A percentile compares a stretch with the other conserved stretches of the same genome.
Conservation (phyloP, 768 basidiomycete genomes). For the Auricularia sp. region DNA sequence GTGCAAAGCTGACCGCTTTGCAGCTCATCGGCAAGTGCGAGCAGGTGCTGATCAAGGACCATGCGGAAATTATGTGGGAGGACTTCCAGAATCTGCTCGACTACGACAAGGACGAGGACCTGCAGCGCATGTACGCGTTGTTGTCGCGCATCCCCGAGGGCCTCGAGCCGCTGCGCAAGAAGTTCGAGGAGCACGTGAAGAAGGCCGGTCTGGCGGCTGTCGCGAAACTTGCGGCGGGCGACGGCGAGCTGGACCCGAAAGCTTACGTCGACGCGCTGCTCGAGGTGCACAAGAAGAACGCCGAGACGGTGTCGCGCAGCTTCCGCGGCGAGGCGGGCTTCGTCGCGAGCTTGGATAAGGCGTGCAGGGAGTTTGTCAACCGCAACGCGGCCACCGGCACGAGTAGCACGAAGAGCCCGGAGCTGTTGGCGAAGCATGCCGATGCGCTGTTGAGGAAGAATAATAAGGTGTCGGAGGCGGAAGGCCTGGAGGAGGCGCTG, state of each 20-base stretch:
- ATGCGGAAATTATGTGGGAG: constrained; percentile 79
- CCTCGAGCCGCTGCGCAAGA: constrained; percentile 80
- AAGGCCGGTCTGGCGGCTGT: constrained; percentile 76
- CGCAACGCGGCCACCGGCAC: constrained; percentile 79
- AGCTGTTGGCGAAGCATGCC: constrained; percentile 84
- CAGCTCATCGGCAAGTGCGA: constrained; percentile 55
- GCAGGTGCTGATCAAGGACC: constrained; percentile 80
- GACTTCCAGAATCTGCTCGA: constrained; percentile 85
- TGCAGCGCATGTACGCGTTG: constrained; percentile 92
- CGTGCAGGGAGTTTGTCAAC: constrained; percentile 93
- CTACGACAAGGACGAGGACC: constrained; percentile 88
- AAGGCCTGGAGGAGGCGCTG: constrained; percentile 79
- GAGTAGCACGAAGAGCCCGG: constrained; percentile 77
- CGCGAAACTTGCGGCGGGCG: constrained; percentile 51
- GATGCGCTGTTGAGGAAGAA: constrained; percentile 85
- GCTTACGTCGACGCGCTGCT: constrained; percentile 88
- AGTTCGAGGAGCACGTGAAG: constrained; percentile 94
- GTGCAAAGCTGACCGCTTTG: constrained; percentile 21
- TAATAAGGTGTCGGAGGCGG: constrained; percentile 91
- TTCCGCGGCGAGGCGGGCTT: constrained; percentile 92
- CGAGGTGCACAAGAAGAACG: constrained; percentile 86
- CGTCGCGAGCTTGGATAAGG: constrained; percentile 80
- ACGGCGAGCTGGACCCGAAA: constrained; percentile 60
- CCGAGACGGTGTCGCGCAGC: constrained; percentile 75
- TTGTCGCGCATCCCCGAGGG: constrained; percentile 84